phyloP scores from a whole-genome alignment of 2,329 filamentous ascomycete species.

The Exophiala sideris region DNA sequence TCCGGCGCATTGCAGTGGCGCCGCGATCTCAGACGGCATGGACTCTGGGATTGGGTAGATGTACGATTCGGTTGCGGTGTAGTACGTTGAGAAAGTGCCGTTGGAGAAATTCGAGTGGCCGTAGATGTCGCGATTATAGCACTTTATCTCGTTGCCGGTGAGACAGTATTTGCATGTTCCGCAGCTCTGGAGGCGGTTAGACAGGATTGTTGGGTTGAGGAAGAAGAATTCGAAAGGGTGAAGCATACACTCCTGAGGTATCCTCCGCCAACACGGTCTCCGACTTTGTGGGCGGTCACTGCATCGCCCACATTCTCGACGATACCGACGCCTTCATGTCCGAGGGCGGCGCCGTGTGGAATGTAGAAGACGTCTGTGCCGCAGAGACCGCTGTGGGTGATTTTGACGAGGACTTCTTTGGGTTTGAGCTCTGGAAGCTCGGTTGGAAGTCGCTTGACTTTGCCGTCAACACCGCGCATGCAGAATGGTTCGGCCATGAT shows the following conservation, averaged over 20 bases:
- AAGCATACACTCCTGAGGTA: constrained; percentile 11
- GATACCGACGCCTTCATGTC: constrained; percentile 29
- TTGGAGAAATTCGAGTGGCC: constrained; percentile 33
- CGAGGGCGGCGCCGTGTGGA: constrained; percentile 15
- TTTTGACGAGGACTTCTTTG: constrained; percentile 21
- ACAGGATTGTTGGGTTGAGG: too few relatives aligned
- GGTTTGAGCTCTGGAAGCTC: constrained; percentile 5
- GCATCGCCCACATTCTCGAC: constrained; percentile 22
- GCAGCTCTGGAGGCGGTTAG: constrained; percentile 32
- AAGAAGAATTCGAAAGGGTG: too few relatives aligned
- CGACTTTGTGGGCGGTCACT: constrained; percentile 5
- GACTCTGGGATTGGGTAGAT: constrained; percentile 34
- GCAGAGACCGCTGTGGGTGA: constrained; percentile 20
- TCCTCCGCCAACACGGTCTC: constrained; percentile 13
- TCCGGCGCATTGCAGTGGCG: constrained; percentile 19
- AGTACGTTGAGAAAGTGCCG: constrained; percentile 38
- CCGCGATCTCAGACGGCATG: constrained; percentile 14
- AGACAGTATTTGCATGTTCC: constrained; percentile 37
- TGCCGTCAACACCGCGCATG: too few relatives aligned
- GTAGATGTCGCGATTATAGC: constrained; percentile 37
- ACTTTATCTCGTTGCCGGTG: constrained; percentile 28
- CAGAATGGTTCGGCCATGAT: too few relatives aligned
- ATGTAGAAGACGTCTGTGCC: constrained; percentile 19
- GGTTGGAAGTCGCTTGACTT: too few relatives aligned
- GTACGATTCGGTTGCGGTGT: constrained; percentile 39